Evolutionary conservation across 176 grass and related monocot genomes (phyloP).

Genomic region (Oryza punctata): DNA sequence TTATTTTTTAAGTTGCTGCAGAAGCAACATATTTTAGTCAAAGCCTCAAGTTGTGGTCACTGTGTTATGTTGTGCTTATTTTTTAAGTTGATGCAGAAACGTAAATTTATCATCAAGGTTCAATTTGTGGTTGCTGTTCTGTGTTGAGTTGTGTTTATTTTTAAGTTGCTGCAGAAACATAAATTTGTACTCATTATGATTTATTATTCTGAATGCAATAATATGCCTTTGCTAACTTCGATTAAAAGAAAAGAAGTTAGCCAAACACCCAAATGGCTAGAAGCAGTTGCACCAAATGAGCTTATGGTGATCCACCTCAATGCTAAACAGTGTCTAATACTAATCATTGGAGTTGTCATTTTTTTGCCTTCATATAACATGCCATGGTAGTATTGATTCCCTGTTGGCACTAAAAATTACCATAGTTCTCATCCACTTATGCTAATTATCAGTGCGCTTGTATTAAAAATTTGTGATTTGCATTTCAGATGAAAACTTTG

Average conservation of each 20-base stretch:
- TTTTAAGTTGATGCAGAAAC: background rate
- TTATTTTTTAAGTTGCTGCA: background rate
- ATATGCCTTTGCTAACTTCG: background rate
- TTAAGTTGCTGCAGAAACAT: background rate
- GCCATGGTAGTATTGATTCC: conserved; percentile 27
- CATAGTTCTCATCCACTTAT: background rate
- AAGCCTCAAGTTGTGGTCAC: background rate
- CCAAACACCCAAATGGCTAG: background rate
- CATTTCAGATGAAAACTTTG: conserved; percentile 91
- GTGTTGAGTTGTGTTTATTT: background rate
- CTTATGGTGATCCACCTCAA: background rate
- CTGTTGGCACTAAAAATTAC: conserved; percentile 7
- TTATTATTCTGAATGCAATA: background rate
- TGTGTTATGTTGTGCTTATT: background rate
- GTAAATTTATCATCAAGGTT: background rate
- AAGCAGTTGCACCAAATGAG: background rate
- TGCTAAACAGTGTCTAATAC: background rate
- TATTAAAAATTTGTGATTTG: conserved; percentile 43
- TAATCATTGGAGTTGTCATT: background rate
- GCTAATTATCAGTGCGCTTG: conserved; percentile 6
- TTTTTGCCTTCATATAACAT: background rate
- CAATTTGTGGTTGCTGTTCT: no score
- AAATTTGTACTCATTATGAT: background rate
- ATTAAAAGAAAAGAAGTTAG: background rate
- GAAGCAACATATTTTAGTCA: background rate